Base-by-base conservation (phyloP, 2,329 filamentous ascomycete species). In the Aspergillus sp. region DNA sequence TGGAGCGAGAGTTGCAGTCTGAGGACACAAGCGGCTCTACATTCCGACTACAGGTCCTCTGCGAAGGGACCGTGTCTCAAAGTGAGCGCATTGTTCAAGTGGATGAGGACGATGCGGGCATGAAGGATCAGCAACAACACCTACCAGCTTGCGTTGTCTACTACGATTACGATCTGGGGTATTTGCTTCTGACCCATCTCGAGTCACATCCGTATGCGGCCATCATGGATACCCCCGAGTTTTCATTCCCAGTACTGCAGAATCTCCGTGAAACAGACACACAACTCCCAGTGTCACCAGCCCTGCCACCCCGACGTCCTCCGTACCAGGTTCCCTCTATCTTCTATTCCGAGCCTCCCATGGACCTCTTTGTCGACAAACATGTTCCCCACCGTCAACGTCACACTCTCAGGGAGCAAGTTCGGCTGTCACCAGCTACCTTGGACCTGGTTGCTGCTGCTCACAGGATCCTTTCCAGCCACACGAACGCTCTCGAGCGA, bases 1-100 rank as follows among this genome's bases (percentile, higher is more conserved):
- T 87, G 1, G 81, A 85, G 63, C 74, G 75, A 13, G 84, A 87
- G 59, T 64, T 87, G 19, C 74, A 77, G 20, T 73, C 76, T 19
- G 72, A 78, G 23, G 76, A 80, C 45, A 73, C 73, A 2, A 69
- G 77, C 16, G 83, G 83, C 13, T 75, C 79, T 3, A 75, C 72
- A 10, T 84, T 85, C 63, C 80, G 84, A 32, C 64, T 86, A 5
- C 74, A 81, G 47, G 73, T 81, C 14, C 72, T 86, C 11, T 77
- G 83, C 43, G 78, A 83, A 46, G 77, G 77, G 14, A 68, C 76
- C 4, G 75, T 74, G 16, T 80, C 78, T 5, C 60, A 73, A 2
- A 72, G 81, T 31, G 76, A 83, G 45, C 70, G 73, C 19, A 72
- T 81, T 31, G 65, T 85, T 40, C 66, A 73, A 38, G 62, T 72